Conservation (phyloP, 2,329 filamentous ascomycete species). For the Aureobasidium mangrovei region DNA sequence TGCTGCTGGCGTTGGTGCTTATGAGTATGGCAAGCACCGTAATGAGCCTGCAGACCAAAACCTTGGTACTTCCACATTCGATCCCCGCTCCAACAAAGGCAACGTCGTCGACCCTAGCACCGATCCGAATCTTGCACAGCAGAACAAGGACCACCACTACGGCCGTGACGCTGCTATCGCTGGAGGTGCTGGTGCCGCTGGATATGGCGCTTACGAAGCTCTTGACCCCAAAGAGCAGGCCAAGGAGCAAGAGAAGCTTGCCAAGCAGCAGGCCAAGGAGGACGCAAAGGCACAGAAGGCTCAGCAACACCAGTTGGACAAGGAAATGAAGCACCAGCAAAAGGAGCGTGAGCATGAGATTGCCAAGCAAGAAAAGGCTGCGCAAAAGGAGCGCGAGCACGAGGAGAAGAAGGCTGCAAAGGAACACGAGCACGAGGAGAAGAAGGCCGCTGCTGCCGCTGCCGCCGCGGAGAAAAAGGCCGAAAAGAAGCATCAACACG, state of each 20-base stretch:
- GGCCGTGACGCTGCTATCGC: slow-evolving; percentile 27
- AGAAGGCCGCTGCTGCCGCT: slow-evolving; percentile 12
- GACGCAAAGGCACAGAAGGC: slow-evolving; percentile 23
- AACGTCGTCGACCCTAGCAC: slow-evolving; percentile 20
- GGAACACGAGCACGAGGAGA: slow-evolving; percentile 11
- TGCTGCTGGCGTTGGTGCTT: slow-evolving; percentile 26
- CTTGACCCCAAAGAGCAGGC: slow-evolving; percentile 20
- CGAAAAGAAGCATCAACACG: slow-evolving; percentile 23
- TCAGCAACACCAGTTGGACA: slow-evolving; percentile 19
- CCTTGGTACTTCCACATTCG: slow-evolving; percentile 21
- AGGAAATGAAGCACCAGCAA: slow-evolving; percentile 22
- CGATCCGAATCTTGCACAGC: slow-evolving; percentile 4
- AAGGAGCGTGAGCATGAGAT: slow-evolving; percentile 23
- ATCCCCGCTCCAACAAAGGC: slow-evolving; percentile 23
- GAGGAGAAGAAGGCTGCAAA: slow-evolving; percentile 22
- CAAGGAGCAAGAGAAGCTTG: slow-evolving; percentile 25
- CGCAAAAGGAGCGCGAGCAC: slow-evolving; percentile 20
- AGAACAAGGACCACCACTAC: slow-evolving; percentile 21
- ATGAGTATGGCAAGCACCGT: slow-evolving; percentile 26
- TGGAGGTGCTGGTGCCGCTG: slow-evolving; percentile 22
- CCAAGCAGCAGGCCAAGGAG: slow-evolving; percentile 18
- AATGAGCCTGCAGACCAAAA: background rate
- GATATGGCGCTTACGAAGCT: slow-evolving; percentile 23
- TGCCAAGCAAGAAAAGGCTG: slow-evolving; percentile 16
- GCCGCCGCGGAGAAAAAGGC: slow-evolving; percentile 10